These are phyloP conservation scores for Cinchona pubescens DNA, from an alignment of 257 asterid genomes.

Conservation along the genomic window DNA sequence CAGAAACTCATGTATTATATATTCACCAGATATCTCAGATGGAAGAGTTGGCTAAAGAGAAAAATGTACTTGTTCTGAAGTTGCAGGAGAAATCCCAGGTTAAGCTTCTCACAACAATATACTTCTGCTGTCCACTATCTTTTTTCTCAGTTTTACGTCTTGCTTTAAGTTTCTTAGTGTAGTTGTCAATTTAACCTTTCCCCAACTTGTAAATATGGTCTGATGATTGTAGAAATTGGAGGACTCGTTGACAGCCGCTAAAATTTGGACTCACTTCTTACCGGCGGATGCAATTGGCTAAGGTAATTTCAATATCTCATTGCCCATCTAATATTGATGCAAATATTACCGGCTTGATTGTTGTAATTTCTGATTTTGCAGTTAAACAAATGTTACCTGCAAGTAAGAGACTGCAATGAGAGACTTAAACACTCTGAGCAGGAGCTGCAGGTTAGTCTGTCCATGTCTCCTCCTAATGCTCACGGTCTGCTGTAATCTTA, in stretches of 20 bases:
- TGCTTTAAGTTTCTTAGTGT: conserved; percentile 16
- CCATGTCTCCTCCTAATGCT: not conserved
- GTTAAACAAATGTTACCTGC: conserved; percentile 62
- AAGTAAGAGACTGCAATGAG: conserved; percentile 59
- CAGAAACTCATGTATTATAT: not conserved
- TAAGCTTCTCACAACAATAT: conserved; percentile 7
- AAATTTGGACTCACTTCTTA: conserved; percentile 51
- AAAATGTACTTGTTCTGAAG: conserved; percentile 44
- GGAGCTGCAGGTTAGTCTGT: conserved; percentile 67
- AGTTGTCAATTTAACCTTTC: not conserved
- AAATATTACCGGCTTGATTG: conserved; percentile 9
- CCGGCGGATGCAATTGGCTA: conserved; percentile 54
- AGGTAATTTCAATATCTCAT: conserved; percentile 40
- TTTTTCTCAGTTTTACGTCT: conserved; percentile 5
- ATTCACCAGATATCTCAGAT: conserved; percentile 52
- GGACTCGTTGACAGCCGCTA: conserved; percentile 58
- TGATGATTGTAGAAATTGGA: conserved; percentile 56
- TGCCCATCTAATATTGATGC: conserved; percentile 13
- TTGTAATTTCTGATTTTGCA: conserved; percentile 32
- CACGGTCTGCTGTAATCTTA: not conserved
- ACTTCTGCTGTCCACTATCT: not conserved
- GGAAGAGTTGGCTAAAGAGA: conserved; percentile 53
- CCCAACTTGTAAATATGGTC: conserved; percentile 13
- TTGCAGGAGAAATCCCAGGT: conserved; percentile 67
- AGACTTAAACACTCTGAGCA: conserved; percentile 59